Base-by-base conservation (phyloP, 257 asterid species). In the Coffea eugenioides region DNA sequence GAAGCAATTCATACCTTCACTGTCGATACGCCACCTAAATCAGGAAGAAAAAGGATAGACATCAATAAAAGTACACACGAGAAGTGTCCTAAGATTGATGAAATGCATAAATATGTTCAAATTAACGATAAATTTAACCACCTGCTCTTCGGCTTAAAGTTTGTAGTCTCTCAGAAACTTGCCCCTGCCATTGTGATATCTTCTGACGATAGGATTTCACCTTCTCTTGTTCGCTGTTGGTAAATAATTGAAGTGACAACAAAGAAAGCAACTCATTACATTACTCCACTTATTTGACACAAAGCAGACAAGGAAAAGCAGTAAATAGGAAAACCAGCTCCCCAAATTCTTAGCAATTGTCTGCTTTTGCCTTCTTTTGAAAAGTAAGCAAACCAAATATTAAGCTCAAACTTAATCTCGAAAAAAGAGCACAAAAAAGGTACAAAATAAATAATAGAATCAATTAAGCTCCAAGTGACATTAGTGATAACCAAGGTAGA, bases 181-280 rank as follows among this genome's bases (percentile, higher is more conserved):
- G 97, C 69, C 85, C 83, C 89, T 92, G 97, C 98, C 99, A 94
- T 64, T 89, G 85, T 73, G 92, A 86, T 85, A 96, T 90, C 88
- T 91, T 94, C 77, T 85, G 88, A 72, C 97, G 95, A 80, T 90
- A 86, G 73, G 95, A 90, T 88, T 91, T 92, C 90, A 91, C 99
- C 93, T 92, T 96, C 89, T 89, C 97, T 78, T 86, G 82, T 87
- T 96, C 98, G 84, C 99, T 96, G 91, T 79, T 18, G 66, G 52
- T 71, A 1, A 70, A 56, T 23, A 66, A 39, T 15, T 4, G 45
- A 31, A 67, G 39, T 71, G n/a, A 67, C 21, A 67, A 48, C 15
- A 43, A 2, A 31, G 13, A n/a, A 43, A 0, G 34, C 57, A 70
- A 8, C 45, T 8, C 46, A 41, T 45, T 12, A 39, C 57, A 51